Base-by-base conservation (phyloP, 768 basidiomycete species). In the Boletus tomentosulus region DNA sequence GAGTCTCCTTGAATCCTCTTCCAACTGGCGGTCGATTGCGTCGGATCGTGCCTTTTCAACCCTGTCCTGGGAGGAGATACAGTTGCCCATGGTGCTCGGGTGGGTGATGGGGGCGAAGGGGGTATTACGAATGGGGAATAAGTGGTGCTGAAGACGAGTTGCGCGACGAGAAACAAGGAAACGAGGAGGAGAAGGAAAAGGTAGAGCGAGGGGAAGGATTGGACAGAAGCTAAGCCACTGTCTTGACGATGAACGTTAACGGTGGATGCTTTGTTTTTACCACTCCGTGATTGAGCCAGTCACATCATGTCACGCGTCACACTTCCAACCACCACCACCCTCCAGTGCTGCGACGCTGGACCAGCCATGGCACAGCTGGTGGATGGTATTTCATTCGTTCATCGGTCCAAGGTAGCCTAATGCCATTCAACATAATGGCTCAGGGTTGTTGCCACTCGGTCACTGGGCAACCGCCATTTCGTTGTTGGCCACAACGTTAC, bases 1-100 rank as follows among this genome's bases (percentile, higher is more conserved):
- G 58, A 87, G 87, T 69, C 80, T 84, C 68, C 82, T 84, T 15
- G 79, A 80, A 68, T 95, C 94, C 72, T 94, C 92, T 66, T 94
- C 91, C 50, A 94, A 81, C 71, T 84, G 80, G 58, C 79, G 82
- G 78, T 94, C 92, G 62, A 94, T 94, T 64, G 76, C 74, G 68
- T 87, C 85, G 16, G 85, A 87, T 66, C 76, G 76, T 46, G 79
- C 78, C 66, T 79, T 83, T 58, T 78, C 84, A 30, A 76, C 78
- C 47, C 76, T 77, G 71, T 85, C 84, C 50, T 71, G 68, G 31
- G 71, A 67, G 52, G 76, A 87, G 41, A 85, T 73, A 67, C 86
- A 87, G 68, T 83, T 85, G 56, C 86, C 86, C 86, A 88, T 87
- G 48, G 60, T 24, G 38, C 53, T n/a, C 16, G 24, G 19, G 15